Evolutionary conservation across 2,329 filamentous ascomycete genomes (phyloP).

Genomic region (Xylariaceae sp.): DNA sequence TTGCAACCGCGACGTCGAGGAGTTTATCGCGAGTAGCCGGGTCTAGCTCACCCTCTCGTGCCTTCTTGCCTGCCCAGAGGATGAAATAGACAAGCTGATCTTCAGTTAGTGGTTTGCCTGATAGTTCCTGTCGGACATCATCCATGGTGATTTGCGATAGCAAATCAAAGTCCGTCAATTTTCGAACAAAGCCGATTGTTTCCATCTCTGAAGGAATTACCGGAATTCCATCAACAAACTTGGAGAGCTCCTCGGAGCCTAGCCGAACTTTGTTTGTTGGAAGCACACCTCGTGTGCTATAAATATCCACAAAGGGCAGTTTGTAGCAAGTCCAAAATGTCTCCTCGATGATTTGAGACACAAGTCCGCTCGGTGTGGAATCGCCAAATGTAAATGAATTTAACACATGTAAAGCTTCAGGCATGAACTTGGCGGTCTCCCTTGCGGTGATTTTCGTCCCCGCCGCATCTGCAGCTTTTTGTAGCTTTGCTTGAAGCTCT

Average conservation of each 20-base stretch:
- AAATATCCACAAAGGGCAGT: constrained; percentile 78
- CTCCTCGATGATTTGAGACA: constrained; percentile 86
- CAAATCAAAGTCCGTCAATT: constrained; percentile 78
- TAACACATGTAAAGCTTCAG: constrained; percentile 77
- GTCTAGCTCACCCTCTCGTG: constrained; percentile 71
- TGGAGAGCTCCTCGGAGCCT: constrained; percentile 60
- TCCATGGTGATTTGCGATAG: constrained; percentile 83
- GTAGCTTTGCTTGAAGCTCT: constrained; percentile 64
- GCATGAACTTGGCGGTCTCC: constrained; percentile 65
- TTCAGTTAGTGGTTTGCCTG: constrained; percentile 75
- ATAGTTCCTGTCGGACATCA: constrained; percentile 82
- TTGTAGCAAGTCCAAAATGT: constrained; percentile 93
- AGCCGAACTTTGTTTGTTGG: constrained; percentile 81
- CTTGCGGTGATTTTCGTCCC: constrained; percentile 57
- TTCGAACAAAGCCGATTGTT: constrained; percentile 71
- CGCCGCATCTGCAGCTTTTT: constrained; percentile 41
- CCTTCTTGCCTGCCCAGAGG: constrained; percentile 75
- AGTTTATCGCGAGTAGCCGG: constrained; percentile 63
- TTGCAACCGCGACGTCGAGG: constrained; percentile 77
- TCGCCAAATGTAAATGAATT: constrained; percentile 86
- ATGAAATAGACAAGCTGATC: constrained; percentile 80
- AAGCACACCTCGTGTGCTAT: constrained; percentile 83
- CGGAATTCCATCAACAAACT: constrained; percentile 86
- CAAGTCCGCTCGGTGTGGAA: constrained; percentile 81
- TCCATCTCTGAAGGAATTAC: constrained; percentile 77